A percentile compares a stretch with the other conserved stretches of the same genome.
phyloP scores from a whole-genome alignment of 2,329 filamentous ascomycete genomes.

The Sporothrix luriei region DNA sequence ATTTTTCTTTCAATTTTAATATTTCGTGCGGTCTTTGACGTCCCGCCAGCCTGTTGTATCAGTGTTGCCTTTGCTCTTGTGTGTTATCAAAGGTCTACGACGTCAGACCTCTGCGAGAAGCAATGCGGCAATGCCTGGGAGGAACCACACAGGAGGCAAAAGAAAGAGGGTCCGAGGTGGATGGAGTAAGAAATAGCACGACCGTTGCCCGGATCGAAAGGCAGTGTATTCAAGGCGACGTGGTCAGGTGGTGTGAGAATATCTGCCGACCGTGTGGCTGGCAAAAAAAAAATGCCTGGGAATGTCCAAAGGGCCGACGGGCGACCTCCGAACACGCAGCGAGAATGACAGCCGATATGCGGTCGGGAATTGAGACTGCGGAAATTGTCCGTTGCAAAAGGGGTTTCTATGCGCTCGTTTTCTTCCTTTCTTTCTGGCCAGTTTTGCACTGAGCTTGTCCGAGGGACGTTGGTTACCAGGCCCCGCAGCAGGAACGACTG shows the following conservation, averaged over 20 bases:
- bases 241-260: no score
- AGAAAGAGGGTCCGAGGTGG: constrained; percentile 1
- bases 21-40: neutral
- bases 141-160: neutral
- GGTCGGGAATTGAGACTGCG: constrained; percentile 11
- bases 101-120: neutral
- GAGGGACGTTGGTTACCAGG: neutral
- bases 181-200: constrained; percentile 24
- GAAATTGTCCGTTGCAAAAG: constrained; percentile 6
- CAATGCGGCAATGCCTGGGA: neutral
- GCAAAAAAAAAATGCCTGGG: neutral
- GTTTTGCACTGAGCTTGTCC: neutral
- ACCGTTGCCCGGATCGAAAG: neutral
- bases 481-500: constrained; percentile 8
- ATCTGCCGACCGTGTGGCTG: constrained; percentile 16
- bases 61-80: neutral
- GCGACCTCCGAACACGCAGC: constrained; percentile 19
- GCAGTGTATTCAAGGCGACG: no score
- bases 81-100: neutral
- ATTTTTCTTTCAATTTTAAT: neutral
- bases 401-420: neutral
- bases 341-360: constrained; percentile 10
- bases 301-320: neutral
- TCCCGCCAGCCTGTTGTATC: neutral
- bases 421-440: neutral